phyloP scores from a whole-genome alignment of 2,329 filamentous ascomycete species.

The Pseudogymnoascus sp. region DNA sequence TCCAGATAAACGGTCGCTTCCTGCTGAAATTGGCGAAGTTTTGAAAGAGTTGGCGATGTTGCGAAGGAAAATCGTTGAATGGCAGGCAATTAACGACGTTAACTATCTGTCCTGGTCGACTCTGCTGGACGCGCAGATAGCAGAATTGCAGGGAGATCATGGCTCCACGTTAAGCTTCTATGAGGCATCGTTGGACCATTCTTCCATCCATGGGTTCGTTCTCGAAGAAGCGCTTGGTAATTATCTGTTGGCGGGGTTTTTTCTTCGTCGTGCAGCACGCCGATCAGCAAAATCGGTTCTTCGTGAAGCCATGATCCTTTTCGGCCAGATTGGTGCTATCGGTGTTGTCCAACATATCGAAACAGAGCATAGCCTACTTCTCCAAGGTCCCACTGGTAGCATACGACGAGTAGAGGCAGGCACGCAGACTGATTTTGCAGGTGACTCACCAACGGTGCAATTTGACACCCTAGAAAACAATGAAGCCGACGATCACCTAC shows the following conservation, averaged over 20 bases:
- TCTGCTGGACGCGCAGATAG: constrained; percentile 58
- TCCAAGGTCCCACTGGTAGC: constrained; percentile 53
- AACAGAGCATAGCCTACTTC: constrained; percentile 56
- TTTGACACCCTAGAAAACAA: constrained; percentile 41
- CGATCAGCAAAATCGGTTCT: constrained; percentile 62
- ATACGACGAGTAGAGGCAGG: constrained; percentile 51
- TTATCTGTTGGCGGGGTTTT: constrained; percentile 64
- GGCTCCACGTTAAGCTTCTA: constrained; percentile 54
- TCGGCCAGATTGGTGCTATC: constrained; percentile 57
- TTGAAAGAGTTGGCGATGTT: constrained; percentile 46
- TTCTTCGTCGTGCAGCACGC: constrained; percentile 55
- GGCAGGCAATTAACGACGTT: constrained; percentile 54
- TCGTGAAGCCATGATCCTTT: constrained; percentile 58
- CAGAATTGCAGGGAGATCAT: constrained; percentile 51
- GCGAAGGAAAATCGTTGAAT: constrained; percentile 53
- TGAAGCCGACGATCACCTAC: constrained; percentile 31
- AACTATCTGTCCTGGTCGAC: constrained; percentile 66
- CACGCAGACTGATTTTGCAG: constrained; percentile 62
- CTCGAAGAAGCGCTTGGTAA: constrained; percentile 67
- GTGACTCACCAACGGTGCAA: constrained; percentile 44
- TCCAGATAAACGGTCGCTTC: constrained; percentile 24
- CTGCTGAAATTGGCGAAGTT: constrained; percentile 38
- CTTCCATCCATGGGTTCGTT: constrained; percentile 54
- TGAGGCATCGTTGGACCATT: constrained; percentile 64
- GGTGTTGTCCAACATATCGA: constrained; percentile 62